These are phyloP conservation scores for Aphanomyces euteiches DNA, from an alignment of 352 stramenopile species.

Conservation along the genomic window DNA sequence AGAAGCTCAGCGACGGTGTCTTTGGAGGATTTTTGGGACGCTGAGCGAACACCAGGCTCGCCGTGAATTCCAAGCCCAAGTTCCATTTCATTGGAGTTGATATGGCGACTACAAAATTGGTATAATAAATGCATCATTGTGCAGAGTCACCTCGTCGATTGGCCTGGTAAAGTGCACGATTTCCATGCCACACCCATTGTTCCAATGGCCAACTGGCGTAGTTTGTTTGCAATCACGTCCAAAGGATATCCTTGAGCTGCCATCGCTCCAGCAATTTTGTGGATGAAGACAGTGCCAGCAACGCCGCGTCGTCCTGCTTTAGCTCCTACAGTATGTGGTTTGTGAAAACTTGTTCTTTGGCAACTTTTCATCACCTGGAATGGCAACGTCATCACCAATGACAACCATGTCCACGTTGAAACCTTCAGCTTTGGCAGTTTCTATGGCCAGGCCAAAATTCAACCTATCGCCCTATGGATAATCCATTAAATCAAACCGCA, in stretches of 20 bases:
- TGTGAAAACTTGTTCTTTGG: no score
- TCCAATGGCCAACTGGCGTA: slow-evolving; percentile 68
- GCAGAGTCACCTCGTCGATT: slow-evolving; percentile 25
- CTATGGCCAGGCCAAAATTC: slow-evolving; percentile 97
- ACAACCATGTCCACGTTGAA: slow-evolving; percentile 93
- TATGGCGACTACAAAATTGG: neutral
- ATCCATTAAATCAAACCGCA: neutral
- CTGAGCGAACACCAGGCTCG: slow-evolving; percentile 78
- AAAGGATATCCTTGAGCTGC: slow-evolving; percentile 76
- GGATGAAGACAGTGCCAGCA: slow-evolving; percentile 94
- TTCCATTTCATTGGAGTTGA: slow-evolving; percentile 61
- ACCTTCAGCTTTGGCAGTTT: slow-evolving; percentile 92
- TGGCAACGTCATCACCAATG: slow-evolving; percentile 92
- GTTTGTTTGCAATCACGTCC: slow-evolving; percentile 59
- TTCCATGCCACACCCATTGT: slow-evolving; percentile 95
- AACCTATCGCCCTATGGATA: slow-evolving; percentile 87
- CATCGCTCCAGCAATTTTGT: slow-evolving; percentile 94
- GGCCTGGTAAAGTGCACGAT: slow-evolving; percentile 91
- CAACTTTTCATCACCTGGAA: slow-evolving; percentile 33
- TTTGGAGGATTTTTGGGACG: slow-evolving; percentile 49
- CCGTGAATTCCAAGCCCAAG: slow-evolving; percentile 96
- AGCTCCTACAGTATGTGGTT: slow-evolving; percentile 36
- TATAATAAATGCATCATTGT: neutral
- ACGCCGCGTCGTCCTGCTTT: slow-evolving; percentile 96
- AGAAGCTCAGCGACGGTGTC: slow-evolving; percentile 52